Conservation (phyloP, 257 asterid genomes). For the Solanum bulbocastanum region DNA sequence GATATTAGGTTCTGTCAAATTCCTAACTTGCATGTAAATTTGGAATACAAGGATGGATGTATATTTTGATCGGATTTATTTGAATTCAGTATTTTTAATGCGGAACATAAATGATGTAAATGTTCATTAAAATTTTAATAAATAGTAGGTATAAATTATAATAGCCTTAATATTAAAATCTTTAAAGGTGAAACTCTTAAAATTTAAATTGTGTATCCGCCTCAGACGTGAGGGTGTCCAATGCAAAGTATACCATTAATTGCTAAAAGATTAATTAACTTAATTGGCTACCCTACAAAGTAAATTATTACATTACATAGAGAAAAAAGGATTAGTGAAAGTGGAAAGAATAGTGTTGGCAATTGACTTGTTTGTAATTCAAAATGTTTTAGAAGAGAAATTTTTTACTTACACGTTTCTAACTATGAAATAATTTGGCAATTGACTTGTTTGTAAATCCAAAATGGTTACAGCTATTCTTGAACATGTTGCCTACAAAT, state of each 20-base stretch:
- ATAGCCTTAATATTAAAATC: neutral
- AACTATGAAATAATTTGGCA: neutral
- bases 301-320: neutral
- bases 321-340: neutral
- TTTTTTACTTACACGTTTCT: neutral
- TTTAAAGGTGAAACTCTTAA: neutral
- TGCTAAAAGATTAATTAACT: neutral
- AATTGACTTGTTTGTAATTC: too few relatives aligned
- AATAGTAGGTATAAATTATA: neutral
- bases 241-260: neutral
- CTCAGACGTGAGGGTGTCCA: neutral
- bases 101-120: neutral
- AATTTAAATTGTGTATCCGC: neutral
- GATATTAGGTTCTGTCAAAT: neutral
- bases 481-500: neutral
- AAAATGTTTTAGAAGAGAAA: neutral
- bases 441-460: neutral
- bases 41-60: neutral
- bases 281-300: neutral
- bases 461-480: neutral
- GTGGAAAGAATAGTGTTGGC: neutral
- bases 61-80: neutral
- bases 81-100: accelerated
- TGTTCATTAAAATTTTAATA: neutral
- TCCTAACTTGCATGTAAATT: neutral